Base-by-base conservation (phyloP, 2,329 filamentous ascomycete species). In the Colletotrichum sansevieriae region DNA sequence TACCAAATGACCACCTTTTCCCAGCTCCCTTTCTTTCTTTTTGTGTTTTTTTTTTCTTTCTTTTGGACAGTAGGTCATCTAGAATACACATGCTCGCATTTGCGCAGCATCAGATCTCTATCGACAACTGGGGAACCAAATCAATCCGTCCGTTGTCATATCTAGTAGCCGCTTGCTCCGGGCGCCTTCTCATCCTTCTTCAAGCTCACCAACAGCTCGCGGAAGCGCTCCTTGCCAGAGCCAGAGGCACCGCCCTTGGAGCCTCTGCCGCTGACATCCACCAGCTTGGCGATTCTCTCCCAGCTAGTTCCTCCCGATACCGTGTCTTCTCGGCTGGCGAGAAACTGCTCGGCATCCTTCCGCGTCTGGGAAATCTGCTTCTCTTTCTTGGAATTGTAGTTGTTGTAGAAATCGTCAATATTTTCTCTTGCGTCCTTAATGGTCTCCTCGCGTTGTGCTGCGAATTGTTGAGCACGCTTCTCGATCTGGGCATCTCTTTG, bases 371-470 rank as follows among this genome's bases (percentile, higher is more conserved):
- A 86, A 73, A 98, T 91, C 68, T 88, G 89, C 87, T 98, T 98
- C 80, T 99, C 96, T 80, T 96, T 95, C 84, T 98, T 97, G 81
- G 92, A 91, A 85, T 98, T 98, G 86, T 99, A 99, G 82, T 97
- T 98, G 78, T 98, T 95, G 85, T 99, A 99, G 83, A 98, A 99
- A 79, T 98, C 96, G 79, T 99, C 96, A 72, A 99, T 97, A 80
- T 97, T 96, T 78, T 95, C 88, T 77, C 94, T 94, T 11, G 96
- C 96, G 74, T 96, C 94, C 79, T 93, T 90, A 77, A 98, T 84
- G 2, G 94, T 98, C 79, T 95, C 91, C 71, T 89, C 88, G 79
- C 96, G 96, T 83, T 95, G 93, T 72, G 89, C 86, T 47, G 90
- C 89, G 63, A 95, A 95, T 73, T 95, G 89, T 80, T 97, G 91